Conservation (phyloP, 306 rosid genomes). For the Bauhinia variegata region DNA sequence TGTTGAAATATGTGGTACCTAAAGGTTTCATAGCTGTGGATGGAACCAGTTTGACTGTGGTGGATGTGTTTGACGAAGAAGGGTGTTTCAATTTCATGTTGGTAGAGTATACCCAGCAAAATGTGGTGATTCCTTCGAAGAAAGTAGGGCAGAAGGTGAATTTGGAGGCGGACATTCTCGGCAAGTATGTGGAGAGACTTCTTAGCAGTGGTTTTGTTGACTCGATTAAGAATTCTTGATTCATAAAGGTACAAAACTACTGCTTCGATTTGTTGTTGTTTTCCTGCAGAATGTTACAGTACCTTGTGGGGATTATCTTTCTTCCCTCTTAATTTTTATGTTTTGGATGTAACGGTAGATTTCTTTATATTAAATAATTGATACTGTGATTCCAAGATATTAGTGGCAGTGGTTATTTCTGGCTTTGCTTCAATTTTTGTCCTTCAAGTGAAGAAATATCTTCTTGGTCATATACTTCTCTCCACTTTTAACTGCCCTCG, state of each 20-base stretch:
- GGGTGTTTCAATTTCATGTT: constrained; percentile 81
- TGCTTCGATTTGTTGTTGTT: not conserved
- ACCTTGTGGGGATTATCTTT: not conserved
- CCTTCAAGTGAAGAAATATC: no score
- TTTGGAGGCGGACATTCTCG: constrained; percentile 90
- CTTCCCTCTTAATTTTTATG: not conserved
- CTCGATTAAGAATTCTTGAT: constrained; percentile 50
- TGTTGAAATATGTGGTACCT: constrained; percentile 71
- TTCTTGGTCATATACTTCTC: no score
- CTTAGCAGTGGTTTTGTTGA: constrained; percentile 63
- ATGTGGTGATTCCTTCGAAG: constrained; percentile 82
- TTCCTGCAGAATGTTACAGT: no score
- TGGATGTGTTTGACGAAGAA: constrained; percentile 80
- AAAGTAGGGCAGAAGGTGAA: constrained; percentile 81
- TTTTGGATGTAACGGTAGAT: not conserved
- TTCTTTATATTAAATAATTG: not conserved
- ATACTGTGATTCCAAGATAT: not conserved
- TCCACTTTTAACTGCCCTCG: no score
- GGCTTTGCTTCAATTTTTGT: not conserved
- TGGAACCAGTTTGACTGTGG: constrained; percentile 97
- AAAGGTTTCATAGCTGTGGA: constrained; percentile 90
- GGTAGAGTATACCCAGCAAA: constrained; percentile 79
- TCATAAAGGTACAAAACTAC: constrained; percentile 4
- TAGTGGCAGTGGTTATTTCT: no score
- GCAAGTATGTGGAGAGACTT: constrained; percentile 93